Base-by-base conservation (phyloP, 2,329 filamentous ascomycete species). In the Fusarium acutatum region DNA sequence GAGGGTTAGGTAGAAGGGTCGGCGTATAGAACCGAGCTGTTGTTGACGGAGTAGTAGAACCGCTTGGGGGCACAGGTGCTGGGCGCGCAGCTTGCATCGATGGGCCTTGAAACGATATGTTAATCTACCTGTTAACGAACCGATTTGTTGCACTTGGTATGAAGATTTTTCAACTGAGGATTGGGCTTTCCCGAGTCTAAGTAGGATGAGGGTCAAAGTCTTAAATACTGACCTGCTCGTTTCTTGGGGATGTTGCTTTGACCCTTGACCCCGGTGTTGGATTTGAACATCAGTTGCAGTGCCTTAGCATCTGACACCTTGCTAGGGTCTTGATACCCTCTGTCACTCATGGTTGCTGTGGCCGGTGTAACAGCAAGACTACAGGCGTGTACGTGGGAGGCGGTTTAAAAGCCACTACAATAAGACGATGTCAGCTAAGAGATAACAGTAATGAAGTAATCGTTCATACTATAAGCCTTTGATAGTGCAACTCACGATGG, bases 231-330 rank as follows among this genome's bases (percentile, higher is more conserved):
- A 74, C 71, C 71, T 41, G 56, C 41, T 41, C 63, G 71, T 37
- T 61, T 69, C 58, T 47, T 67, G 28, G 15, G 52, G 57, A 50
- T 47, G n/a, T 56, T 64, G 30, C 32, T 53, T 41, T 54, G 63
- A 63, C 43, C 30, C 40, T 59, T 56, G 10, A n/a, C 49, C 32
- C 49, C 32, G 49, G 32, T 26, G 5, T 40, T 37, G 18, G 18
- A 37, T 18, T 34, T 52, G 24, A 82, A 82, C 43, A 69, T 73
- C 5, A 53, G 44, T 4, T 75, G 75, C 18, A 82, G 75, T 10
- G 73, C 79, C 22, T 64, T 64, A 20, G 81, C 81, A 15, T 71
- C 80, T 20, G 66, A 69, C 6, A 82, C 56, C 41, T 75, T 81
- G 14, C 72, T 69, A 1, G 68, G 30, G 28, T 82, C 77, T 14